Percentiles rank a stretch among this genome's conserved stretches.
phyloP scores from a whole-genome alignment of 129 eudicot genomes.

The Deinandra increscens region DNA sequence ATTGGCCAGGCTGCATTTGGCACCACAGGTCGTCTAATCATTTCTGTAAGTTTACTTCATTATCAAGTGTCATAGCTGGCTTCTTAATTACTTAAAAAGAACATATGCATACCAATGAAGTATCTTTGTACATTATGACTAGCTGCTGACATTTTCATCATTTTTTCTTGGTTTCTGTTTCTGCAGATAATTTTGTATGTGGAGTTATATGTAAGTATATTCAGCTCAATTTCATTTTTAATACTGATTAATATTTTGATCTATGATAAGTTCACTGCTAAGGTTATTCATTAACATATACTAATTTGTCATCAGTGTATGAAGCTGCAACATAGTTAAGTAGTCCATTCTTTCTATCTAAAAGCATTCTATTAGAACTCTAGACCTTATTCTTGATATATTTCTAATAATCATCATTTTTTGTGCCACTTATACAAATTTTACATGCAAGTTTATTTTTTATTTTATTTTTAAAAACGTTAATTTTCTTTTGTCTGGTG shows the following conservation, averaged over 20 bases:
- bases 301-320: not conserved
- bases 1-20: too few relatives aligned
- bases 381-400: not conserved
- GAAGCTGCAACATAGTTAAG: not conserved
- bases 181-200: slow-evolving; percentile 82
- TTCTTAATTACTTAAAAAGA: not conserved
- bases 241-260: not conserved
- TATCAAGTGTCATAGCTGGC: not conserved
- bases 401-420: not conserved
- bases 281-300: too few relatives aligned
- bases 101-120: not conserved
- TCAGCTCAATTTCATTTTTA: not conserved
- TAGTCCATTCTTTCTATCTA: not conserved
- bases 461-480: too few relatives aligned
- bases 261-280: not conserved
- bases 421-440: not conserved
- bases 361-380: not conserved
- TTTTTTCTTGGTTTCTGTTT: slow-evolving; percentile 24
- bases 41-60: slow-evolving; percentile 34
- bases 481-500: too few relatives aligned
- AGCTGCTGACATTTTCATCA: slow-evolving; percentile 24
- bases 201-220: slow-evolving; percentile 88
- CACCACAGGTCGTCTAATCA: too few relatives aligned
- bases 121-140: slow-evolving; percentile 12
- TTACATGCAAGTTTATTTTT: not conserved